Evolutionary conservation across 371 early-diverging fungal genomes (phyloP), one percentile per base, ranked within the genome.

Genomic region (Actinomortierella ambigua): DNA sequence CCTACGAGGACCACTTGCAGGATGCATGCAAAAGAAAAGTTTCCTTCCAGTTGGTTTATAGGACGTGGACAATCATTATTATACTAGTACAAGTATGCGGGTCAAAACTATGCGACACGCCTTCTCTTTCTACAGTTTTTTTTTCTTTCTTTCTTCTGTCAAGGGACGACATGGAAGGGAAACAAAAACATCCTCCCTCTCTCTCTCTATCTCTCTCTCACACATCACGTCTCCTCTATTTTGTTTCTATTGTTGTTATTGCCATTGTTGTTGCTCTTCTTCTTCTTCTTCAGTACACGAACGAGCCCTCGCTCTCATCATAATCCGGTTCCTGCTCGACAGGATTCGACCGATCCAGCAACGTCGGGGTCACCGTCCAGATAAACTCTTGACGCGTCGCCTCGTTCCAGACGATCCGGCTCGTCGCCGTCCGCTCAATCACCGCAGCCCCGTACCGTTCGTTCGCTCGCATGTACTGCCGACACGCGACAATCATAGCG

Each of bases 321-420:
- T 50, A 68, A 11, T 57, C 63, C 15, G 1, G 22, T 41, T 62
- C 68, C 9, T 3, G 22, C 47, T 62, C 68, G 1, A 59, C 47
- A 0, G 61, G 64, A n/a, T 60, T 57, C 7, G 64, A 24, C 44
- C 69, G 50, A 39, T 70, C 71, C 65, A 70, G 50, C 18, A 43
- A 14, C 7, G 62, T 50, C 7, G 65, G 55, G 0, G 59, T 58
- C 18, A 70, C 44, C 1, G 53, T 55, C 71, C 71, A 70, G 44
- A 65, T 58, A 9, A 54, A 44, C 40, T 65, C 65, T 34, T 57
- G 50, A 1, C 50, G 44, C 24, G 55, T 60, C n/a, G 53, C 24
- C 2, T 53, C 58, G 41, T 70, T 70, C 65, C 65, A 70, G 20
- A 65, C 46, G 9, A 61, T 61, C 8, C 58, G 55, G 2, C 34